Base-by-base conservation (phyloP, 1,284 basidiomycete genomes). In the Heterobasidion occidentale region DNA sequence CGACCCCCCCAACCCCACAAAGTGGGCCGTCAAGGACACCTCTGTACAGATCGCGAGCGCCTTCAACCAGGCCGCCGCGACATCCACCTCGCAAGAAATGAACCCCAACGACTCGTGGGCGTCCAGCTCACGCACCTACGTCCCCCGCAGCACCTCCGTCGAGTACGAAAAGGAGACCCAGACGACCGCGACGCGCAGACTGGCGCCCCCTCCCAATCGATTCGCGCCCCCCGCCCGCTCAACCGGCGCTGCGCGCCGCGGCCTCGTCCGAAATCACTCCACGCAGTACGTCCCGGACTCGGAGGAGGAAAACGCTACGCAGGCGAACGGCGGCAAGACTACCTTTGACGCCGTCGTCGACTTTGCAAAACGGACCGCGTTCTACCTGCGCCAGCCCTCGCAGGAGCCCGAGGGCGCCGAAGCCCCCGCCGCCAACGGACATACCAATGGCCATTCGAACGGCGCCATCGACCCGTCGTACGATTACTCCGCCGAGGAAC, bases 31-130 rank as follows among this genome's bases (percentile, higher is more conserved):
- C 58, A 86, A 86, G 65, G 87, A 90, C 69, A 93, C 91, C 50
- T 85, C 87, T 45, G 90, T 93, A 53, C 89, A 90, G 68, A 84
- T 92, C 65, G 91, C 90, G 33, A 80, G 81, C 63, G 91, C 90
- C 27, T 88, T 93, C 64, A 73, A 77, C 61, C 83, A 85, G 68
- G 90, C 89, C 42, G 84, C 76, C 38, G 68, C 71, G 35, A 72
- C 71, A 14, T 65, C 66, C 47, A 72, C 71, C n/a, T 65, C 67
- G 46, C 63, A 68, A 66, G 74, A 76, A 52, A 69, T 65, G 59
- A 81, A 77, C 63, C 78, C 81, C 19, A 86, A 86, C 66, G 72
- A 73, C 52, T 69, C 82, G 0, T 89, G 86, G 87, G 81, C 83
- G 1, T 84, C 86, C 1, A 77, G 77, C 52, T 72, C 77, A n/a